A percentile compares a stretch with the other conserved stretches of the same genome.
Evolutionary conservation across 495 filamentous ascomycete genomes (phyloP).

Genomic region (Hypoxylon trugodes): DNA sequence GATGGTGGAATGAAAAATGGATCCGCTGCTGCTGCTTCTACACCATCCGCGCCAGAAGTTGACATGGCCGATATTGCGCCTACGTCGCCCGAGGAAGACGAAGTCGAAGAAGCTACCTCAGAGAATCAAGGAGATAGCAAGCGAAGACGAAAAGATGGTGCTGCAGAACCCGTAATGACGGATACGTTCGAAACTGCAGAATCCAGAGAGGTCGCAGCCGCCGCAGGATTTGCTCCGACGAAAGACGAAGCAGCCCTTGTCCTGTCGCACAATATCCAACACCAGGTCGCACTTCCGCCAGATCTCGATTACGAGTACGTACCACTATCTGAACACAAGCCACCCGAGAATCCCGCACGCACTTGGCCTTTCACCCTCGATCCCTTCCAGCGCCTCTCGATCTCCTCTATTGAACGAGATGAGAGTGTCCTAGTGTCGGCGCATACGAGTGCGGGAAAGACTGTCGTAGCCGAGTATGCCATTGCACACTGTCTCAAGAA

Average conservation of each 20-base stretch:
- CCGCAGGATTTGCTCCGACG: conserved; percentile 79
- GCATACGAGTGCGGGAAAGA: conserved; percentile 97
- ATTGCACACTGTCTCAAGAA: conserved; percentile 96
- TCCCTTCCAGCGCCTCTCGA: conserved; percentile 93
- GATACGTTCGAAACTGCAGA: conserved; percentile 97
- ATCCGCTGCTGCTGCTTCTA: conserved; percentile 46
- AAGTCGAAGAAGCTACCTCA: conserved; percentile 45
- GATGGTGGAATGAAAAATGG: conserved; percentile 75
- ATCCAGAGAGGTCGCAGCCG: conserved; percentile 83
- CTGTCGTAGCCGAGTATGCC: conserved; percentile 96
- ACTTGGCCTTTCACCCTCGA: conserved; percentile 89
- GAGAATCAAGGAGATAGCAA: conserved; percentile 68
- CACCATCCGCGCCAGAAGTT: conserved; percentile 49
- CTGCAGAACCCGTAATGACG: conserved; percentile 82
- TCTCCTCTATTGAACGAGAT: conserved; percentile 90
- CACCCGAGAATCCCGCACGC: conserved; percentile 83
- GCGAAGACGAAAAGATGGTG: conserved; percentile 75
- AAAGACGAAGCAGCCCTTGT: conserved; percentile 71
- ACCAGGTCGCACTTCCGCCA: conserved; percentile 94
- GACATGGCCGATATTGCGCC: conserved; percentile 59
- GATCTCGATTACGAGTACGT: conserved; percentile 85
- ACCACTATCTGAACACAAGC: conserved; percentile 88
- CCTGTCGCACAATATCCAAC: conserved; percentile 94
- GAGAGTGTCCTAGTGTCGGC: conserved; percentile 97
- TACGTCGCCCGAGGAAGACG: conserved; percentile 46